phyloP scores from a whole-genome alignment of 1,284 basidiomycete genomes.

The Cutaneotrichosporon dermatis region DNA sequence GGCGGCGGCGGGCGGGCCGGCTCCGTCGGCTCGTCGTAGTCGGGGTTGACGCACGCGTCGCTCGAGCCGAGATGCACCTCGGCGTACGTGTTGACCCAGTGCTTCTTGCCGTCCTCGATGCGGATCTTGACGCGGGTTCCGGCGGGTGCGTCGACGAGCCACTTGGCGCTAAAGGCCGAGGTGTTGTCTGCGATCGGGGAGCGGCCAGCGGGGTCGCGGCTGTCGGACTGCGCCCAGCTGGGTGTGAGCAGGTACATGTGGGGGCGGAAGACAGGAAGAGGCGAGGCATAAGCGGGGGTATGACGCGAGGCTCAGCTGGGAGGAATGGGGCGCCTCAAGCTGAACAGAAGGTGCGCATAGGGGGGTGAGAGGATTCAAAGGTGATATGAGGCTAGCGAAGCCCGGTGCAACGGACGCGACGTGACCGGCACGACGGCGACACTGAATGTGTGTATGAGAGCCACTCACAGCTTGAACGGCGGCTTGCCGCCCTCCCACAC shows the following conservation, averaged over 20 bases:
- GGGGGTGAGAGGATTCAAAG: too few species aligned
- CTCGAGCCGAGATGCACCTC: background rate
- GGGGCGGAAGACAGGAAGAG: too few species aligned
- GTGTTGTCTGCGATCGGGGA: background rate
- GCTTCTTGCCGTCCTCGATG: background rate
- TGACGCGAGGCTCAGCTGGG: too few species aligned
- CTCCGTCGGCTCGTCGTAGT: background rate
- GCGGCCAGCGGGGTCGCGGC: background rate
- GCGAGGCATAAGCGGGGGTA: too few species aligned
- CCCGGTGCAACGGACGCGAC: too few species aligned
- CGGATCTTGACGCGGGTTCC: constrained; percentile 2
- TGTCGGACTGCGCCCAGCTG: constrained; percentile 4
- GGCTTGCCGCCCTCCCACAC: constrained; percentile 2
- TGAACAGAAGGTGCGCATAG: too few species aligned
- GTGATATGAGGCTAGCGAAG: too few species aligned
- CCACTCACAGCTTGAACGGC: constrained; percentile 1
- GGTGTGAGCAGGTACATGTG: too few species aligned
- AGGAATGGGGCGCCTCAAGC: too few species aligned
- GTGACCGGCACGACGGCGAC: too few species aligned
- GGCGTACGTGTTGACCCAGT: constrained; percentile 1
- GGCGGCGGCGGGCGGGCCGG: background rate
- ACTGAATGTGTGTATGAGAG: too few species aligned
- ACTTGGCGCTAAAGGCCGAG: background rate
- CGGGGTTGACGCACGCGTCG: background rate
- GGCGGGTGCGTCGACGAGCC: constrained; percentile 2